Percentiles rank a stretch among this genome's conserved stretches.
phyloP scores from a whole-genome alignment of 768 basidiomycete genomes.

The Hysterangium stoloniferum region DNA sequence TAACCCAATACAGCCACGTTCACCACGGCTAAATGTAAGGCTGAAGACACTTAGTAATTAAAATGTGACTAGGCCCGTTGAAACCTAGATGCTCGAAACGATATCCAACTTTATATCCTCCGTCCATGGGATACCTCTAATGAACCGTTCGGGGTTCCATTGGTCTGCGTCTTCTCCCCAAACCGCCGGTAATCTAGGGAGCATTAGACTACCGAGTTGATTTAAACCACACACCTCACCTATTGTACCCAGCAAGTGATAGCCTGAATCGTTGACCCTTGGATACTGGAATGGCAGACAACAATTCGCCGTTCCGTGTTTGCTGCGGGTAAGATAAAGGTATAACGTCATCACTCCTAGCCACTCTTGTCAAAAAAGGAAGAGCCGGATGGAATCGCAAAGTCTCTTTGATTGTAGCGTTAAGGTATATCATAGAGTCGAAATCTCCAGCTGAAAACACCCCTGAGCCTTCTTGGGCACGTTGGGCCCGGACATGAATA shows the following conservation, averaged over 20 bases:
- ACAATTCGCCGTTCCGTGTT: constrained; percentile 19
- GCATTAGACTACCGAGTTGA: background rate
- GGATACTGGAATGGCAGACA: constrained; percentile 22
- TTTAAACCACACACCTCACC: constrained; percentile 18
- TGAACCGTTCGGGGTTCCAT: constrained; percentile 24
- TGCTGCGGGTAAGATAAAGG: constrained; percentile 26
- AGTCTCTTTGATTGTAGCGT: constrained; percentile 27
- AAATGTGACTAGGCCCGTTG: background rate
- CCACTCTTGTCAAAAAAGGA: constrained; percentile 21
- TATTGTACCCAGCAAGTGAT: constrained; percentile 21
- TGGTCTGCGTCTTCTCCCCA: constrained; percentile 27
- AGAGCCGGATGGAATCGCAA: constrained; percentile 28
- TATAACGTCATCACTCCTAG: constrained; percentile 25
- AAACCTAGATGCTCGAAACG: constrained; percentile 15
- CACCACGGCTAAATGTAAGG: background rate
- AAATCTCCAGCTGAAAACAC: constrained; percentile 25
- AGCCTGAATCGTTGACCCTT: constrained; percentile 20
- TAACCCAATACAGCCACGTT: constrained; percentile 5
- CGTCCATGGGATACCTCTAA: constrained; percentile 13
- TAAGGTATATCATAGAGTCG: constrained; percentile 26
- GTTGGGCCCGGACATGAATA: constrained; percentile 16
- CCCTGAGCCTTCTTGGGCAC: constrained; percentile 19
- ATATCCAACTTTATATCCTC: constrained; percentile 16
- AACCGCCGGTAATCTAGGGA: constrained; percentile 18
- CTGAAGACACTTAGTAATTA: background rate